These are phyloP conservation scores for Begonia loranthoides DNA, from an alignment of 306 rosid genomes.

Conservation along the genomic window DNA sequence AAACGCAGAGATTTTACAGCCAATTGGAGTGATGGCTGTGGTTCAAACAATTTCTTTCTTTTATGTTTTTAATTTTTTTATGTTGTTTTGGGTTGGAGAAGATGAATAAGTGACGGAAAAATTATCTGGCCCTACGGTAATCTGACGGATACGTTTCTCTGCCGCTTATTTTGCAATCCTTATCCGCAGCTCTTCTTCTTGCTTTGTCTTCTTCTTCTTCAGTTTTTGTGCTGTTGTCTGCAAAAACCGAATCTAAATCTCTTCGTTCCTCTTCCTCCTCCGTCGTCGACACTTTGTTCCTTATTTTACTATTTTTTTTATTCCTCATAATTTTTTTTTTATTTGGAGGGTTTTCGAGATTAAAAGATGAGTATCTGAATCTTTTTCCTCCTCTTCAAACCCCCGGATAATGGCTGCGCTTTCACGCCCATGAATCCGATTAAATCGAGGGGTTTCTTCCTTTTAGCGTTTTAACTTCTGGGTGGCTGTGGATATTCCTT, in stretches of 20 bases:
- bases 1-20: too few relatives aligned
- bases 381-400: constrained; percentile 11
- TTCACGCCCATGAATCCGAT: constrained; percentile 17
- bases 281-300: neutral
- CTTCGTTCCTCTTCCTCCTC: neutral
- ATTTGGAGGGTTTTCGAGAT: constrained; percentile 4
- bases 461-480: neutral
- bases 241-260: neutral
- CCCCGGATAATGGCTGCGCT: constrained; percentile 27
- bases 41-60: too few relatives aligned
- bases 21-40: too few relatives aligned
- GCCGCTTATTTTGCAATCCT: neutral
- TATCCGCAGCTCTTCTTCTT: neutral
- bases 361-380: neutral
- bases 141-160: neutral
- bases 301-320: neutral
- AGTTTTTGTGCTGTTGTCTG: neutral
- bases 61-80: too few relatives aligned
- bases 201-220: neutral
- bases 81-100: too few relatives aligned
- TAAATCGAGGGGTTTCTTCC: constrained; percentile 25
- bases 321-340: neutral
- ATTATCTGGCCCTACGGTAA: too few relatives aligned
- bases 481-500: neutral
- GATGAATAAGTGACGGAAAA: too few relatives aligned